Evolutionary conservation across 352 stramenopile species (phyloP), one percentile per base, ranked within the genome.

Genomic region (Elongisporangium prolatum): DNA sequence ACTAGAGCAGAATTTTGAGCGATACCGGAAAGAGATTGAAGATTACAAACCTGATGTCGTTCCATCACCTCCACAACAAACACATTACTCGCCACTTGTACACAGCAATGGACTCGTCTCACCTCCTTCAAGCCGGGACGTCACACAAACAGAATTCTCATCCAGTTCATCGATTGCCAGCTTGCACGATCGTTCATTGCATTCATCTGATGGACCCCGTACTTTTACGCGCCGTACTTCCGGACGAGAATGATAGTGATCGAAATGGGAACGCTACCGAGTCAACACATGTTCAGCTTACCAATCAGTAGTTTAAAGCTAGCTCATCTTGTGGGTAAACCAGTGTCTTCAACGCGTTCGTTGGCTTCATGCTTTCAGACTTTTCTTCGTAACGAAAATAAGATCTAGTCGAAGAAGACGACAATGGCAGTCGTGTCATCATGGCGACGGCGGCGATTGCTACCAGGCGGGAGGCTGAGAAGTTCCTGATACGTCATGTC

Each of bases 381-480:
- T 54, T 20, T 21, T 24, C 20, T n/a, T 7, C 54, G 28, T 44
- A 20, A 25, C 13, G 34, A 44, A 44, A 44, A 17, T 9, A 44
- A n/a, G n/a, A 17, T 49, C 64, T 79, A 86, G 47, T 90, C 69
- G 56, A 95, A 89, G 67, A 93, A 96, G 18, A 98, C 68, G 25
- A 98, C 89, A 11, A 97, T 69, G 28, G 89, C 91, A 7, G 88
- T 98, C 22, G 93, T 97, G 66, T 98, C 93, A 69, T 98, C 93
- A 74, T 98, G 92, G 57, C 89, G 86, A 56, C 81, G 84, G 24
- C 93, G 84, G 22, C 93, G 87, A 53, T 83, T 71, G 55, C 73
- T 85, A 50, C 93, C 93, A 9, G 86, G 72, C 2, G 89, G 86
- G 50, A 98, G 55, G 28, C 76, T 85, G 61, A 93, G 63, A 52